Conservation (phyloP, 805 yeast genomes). For the Spathaspora boniae region DNA sequence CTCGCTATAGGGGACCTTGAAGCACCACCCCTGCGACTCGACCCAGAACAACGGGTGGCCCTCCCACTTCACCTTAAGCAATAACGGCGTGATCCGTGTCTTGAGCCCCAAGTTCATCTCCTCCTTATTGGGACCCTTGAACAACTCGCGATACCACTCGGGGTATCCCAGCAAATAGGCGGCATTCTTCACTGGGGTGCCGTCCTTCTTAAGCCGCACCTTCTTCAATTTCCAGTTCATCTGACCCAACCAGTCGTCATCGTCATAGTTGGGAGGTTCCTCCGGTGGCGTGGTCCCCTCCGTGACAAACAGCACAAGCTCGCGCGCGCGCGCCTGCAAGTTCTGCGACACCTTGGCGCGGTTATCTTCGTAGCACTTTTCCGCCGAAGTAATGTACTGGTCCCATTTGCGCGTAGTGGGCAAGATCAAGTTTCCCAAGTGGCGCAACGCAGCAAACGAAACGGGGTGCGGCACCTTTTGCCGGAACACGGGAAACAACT, state of each 20-base stretch:
- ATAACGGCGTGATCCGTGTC: conserved; percentile 70
- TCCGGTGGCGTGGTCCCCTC: no score
- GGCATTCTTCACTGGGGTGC: conserved; percentile 66
- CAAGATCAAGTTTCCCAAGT: conserved; percentile 67
- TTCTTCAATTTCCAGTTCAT: conserved; percentile 80
- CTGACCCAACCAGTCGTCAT: conserved; percentile 89
- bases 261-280: conserved; percentile 37
- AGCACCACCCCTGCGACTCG: conserved; percentile 83
- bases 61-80: conserved; percentile 82
- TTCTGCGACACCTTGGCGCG: conserved; percentile 54
- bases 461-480: conserved; percentile 87
- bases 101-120: conserved; percentile 63
- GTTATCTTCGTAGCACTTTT: conserved; percentile 58
- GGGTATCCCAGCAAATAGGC: conserved; percentile 85
- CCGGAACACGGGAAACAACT: conserved; percentile 66
- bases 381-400: conserved; percentile 65
- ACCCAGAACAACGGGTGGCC: conserved; percentile 80
- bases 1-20: conserved; percentile 51
- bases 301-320: no score
- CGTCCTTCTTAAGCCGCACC: conserved; percentile 59
- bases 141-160: conserved; percentile 77
- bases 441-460: conserved; percentile 80
- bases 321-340: conserved; percentile 57
- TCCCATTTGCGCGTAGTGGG: conserved; percentile 80
- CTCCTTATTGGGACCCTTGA: conserved; percentile 35